Conservation (phyloP, 1,139 yeast species). For the Wickerhamomyces sp. region DNA sequence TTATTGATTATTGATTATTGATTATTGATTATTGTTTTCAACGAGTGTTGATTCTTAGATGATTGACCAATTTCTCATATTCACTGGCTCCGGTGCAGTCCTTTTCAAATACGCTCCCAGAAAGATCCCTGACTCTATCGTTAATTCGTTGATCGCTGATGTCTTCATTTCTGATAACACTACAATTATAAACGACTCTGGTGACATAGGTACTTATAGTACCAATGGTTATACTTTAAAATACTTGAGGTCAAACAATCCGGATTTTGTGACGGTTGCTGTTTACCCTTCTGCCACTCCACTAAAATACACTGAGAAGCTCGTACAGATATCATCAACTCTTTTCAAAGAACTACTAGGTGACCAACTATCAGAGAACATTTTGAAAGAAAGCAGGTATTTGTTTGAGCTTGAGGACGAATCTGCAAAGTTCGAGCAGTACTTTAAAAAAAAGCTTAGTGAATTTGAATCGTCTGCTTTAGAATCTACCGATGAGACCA, state of each 20-base stretch:
- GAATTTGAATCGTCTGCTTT: conserved; percentile 17
- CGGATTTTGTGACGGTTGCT: conserved; percentile 26
- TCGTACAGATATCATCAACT: conserved; percentile 26
- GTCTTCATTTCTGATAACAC: conserved; percentile 38
- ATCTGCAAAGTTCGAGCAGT: conserved; percentile 28
- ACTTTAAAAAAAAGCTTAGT: conserved; percentile 27
- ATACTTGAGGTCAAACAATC: conserved; percentile 25
- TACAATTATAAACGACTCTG: conserved; percentile 25
- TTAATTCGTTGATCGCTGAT: conserved; percentile 47
- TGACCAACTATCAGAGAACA: conserved; percentile 25
- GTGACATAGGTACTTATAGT: conserved; percentile 30
- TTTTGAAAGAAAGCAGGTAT: conserved; percentile 23
- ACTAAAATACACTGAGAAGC: conserved; percentile 29
- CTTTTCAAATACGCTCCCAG: conserved; percentile 46
- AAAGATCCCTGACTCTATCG: conserved; percentile 37
- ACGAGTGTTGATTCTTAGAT: conserved; percentile 23
- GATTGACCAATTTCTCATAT: conserved; percentile 54
- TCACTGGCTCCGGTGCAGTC: conserved; percentile 55
- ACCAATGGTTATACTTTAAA: conserved; percentile 29
- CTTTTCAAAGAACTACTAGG: conserved; percentile 29
- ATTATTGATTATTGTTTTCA: not conserved
- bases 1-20: too few species aligned
- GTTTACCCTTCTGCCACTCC: conserved; percentile 30
- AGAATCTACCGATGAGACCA: not conserved
- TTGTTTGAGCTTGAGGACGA: conserved; percentile 26